Evolutionary conservation across 805 yeast genomes (phyloP), one percentile per base, ranked within the genome.

Genomic region (Osmozyma mogii): DNA sequence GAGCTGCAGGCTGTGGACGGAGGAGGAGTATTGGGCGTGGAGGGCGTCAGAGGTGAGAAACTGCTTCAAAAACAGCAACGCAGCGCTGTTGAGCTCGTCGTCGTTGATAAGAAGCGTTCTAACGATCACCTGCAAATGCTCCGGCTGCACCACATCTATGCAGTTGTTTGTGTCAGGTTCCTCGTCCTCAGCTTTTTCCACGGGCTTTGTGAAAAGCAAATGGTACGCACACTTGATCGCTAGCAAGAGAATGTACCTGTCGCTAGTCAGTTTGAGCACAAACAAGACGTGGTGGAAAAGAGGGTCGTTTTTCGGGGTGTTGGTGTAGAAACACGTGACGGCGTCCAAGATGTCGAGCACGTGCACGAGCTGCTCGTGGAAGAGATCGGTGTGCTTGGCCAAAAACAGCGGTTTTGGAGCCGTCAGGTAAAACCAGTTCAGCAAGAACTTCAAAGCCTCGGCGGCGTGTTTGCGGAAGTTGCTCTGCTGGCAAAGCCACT

Each of bases 291-390:
- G 61, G 31, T 68, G 50, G 53, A 87, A 77, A 38, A 87, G 52
- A 10, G 72, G 72, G 47, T 87, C 92, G 41, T 79, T 77, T 29
- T 74, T 68, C 15, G 74, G 66, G 16, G 79, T 81, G 17, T 92
- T 88, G 4, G 87, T 75, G 41, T 82, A 67, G 52, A 84, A 84
- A 24, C 95, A 80, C 3, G 89, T 75, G 18, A 87, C 71, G 3
- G 88, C 78, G 50, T 92, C 97, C 37, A 84, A 70, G 18, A 87
- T 70, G 52, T 92, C 98, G 30, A 84, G 54, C 9, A 78, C 59
- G 50, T 84, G 83, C 34, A 67, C 70, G 25, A 78, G 58, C 16
- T 79, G 57, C 49, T 87, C 96, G 31, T 66, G 68, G 28, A 60
- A 59, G 30, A 52, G 54, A 35, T 52, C 54, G 21, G 53, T 49